Conservation (phyloP, 1,139 yeast genomes). For the Lodderomyces jiufengensis region DNA sequence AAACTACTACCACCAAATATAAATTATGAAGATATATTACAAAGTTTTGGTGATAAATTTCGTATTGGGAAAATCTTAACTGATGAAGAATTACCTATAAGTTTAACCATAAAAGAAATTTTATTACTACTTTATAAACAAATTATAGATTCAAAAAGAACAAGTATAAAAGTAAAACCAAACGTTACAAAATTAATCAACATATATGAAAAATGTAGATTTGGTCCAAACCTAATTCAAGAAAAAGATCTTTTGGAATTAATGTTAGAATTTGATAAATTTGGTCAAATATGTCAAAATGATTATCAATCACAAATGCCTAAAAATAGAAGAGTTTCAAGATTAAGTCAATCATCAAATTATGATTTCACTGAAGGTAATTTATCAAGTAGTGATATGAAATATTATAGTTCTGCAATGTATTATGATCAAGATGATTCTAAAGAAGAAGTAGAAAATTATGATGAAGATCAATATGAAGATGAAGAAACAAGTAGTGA, state of each 20-base stretch:
- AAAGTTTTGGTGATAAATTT: slow-evolving; percentile 52
- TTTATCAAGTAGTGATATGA: slow-evolving; percentile 7
- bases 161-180: slow-evolving; percentile 13
- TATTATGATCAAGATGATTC: slow-evolving; percentile 8
- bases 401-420: slow-evolving; percentile 7
- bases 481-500: neutral
- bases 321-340: slow-evolving; percentile 7
- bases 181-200: slow-evolving; percentile 36
- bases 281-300: slow-evolving; percentile 16
- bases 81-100: slow-evolving; percentile 34
- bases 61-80: slow-evolving; percentile 39
- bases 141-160: neutral
- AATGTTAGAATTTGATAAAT: slow-evolving; percentile 37
- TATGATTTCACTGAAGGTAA: slow-evolving; percentile 8
- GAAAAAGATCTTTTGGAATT: slow-evolving; percentile 61
- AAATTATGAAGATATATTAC: slow-evolving; percentile 62
- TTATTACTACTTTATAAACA: slow-evolving; percentile 23
- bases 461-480: slow-evolving; percentile 4
- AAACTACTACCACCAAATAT: slow-evolving; percentile 54
- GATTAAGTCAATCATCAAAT: slow-evolving; percentile 6
- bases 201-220: slow-evolving; percentile 69
- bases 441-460: slow-evolving; percentile 7
- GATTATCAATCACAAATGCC: slow-evolving; percentile 15
- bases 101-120: slow-evolving; percentile 48
- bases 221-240: slow-evolving; percentile 58